Conservation (phyloP, 2,329 filamentous ascomycete species). For the Colletotrichum horii region DNA sequence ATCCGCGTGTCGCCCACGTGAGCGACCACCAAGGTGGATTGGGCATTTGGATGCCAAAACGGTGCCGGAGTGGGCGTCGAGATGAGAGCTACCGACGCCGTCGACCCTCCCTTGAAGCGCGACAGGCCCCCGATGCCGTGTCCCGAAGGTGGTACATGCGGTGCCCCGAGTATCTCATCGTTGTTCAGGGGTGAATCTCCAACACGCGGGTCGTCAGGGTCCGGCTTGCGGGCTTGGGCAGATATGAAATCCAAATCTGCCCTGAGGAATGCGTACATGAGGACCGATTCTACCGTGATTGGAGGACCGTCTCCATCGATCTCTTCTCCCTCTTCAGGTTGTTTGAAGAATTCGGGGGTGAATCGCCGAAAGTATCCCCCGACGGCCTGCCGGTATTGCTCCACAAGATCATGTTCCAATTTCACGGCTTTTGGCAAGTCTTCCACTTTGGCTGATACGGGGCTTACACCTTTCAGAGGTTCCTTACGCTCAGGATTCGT, state of each 20-base stretch:
- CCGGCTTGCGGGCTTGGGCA: conserved; percentile 84
- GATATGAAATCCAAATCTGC: conserved; percentile 94
- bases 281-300: conserved; percentile 74
- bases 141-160: conserved; percentile 57
- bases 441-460: conserved; percentile 55
- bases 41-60: conserved; percentile 92
- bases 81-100: conserved; percentile 86
- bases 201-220: conserved; percentile 71
- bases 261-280: conserved; percentile 92
- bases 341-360: conserved; percentile 75
- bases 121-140: conserved; percentile 73
- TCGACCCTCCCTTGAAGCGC: conserved; percentile 93
- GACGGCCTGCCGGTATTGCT: conserved; percentile 81
- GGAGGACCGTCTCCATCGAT: conserved; percentile 33
- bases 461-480: conserved; percentile 41
- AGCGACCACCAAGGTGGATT: conserved; percentile 82
- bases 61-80: conserved; percentile 90
- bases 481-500: conserved; percentile 40
- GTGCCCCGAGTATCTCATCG: conserved; percentile 78
- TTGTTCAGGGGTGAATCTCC: conserved; percentile 82
- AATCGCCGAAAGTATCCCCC: conserved; percentile 96
- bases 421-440: conserved; percentile 67
- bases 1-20: conserved; percentile 95
- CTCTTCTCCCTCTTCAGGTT: conserved; percentile 33
- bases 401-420: conserved; percentile 74